Evolutionary conservation across 768 basidiomycete species (phyloP), one percentile per base, ranked within the genome.

Genomic region (Holtermanniella nyarrowii): DNA sequence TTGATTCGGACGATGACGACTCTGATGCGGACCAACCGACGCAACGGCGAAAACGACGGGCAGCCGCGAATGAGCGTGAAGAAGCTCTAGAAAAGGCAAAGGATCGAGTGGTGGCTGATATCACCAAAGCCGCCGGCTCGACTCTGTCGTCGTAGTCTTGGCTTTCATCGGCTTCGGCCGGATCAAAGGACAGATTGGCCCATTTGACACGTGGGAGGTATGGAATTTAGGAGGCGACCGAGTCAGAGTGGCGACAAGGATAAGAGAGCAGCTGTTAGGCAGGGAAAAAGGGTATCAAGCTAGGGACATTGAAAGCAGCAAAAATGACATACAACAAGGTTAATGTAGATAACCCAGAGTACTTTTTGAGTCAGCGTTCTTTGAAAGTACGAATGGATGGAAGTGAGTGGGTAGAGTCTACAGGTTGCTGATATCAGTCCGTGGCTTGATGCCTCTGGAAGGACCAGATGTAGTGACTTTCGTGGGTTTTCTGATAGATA

Each of bases 361-460:
- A 7, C 31, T 37, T 37, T 16, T 16, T 37, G 31, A 37, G 31
- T 16, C 7, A 37, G 31, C 31, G 31, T 16, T 37, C 31, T 7
- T 16, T 16, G 10, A 37, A 16, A 37, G 31, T 37, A 16, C 31
- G 31, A 7, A 7, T 37, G n/a, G 31, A 37, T 37, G 31, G 31
- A 7, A 37, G 31, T 37, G 31, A 37, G 31, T 37, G 31, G 10
- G 31, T 37, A 37, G 31, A 16, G 31, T 37, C 31, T 7, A 16
- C 31, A 7, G 10, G 31, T 16, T 37, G 31, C 7, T 37, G 31
- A 16, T 21, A 2, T 2, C 60, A 80, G 79, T 82, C 50, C 76
- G 79, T 24, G 74, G 81, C 13, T 77, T 93, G n/a, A 78, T 81
- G 52, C 87, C 82, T 0, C 76, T 90, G 23, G 93, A 96, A 71